phyloP scores from a whole-genome alignment of 257 asterid genomes.

The Lavandula angustifolia region DNA sequence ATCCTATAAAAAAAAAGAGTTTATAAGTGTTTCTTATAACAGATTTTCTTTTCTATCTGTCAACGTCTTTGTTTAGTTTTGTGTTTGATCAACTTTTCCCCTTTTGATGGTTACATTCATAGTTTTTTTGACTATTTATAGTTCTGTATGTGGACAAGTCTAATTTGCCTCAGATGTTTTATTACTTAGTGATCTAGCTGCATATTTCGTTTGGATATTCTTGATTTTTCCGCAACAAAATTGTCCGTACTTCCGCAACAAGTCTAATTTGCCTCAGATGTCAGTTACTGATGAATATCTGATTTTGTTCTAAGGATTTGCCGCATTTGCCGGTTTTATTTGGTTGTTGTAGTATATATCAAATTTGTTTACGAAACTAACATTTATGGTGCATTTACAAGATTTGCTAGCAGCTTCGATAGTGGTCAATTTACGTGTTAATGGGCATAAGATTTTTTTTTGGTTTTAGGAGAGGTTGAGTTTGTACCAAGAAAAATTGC shows the following conservation, averaged over 20 bases:
- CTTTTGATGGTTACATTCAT: not conserved
- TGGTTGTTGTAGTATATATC: not conserved
- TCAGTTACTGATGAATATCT: not conserved
- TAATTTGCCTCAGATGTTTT: conserved; percentile 13
- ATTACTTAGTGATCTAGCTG: not conserved
- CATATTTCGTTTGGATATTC: conserved; percentile 5
- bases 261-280: too few relatives aligned
- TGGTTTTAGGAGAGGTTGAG: conserved; percentile 73
- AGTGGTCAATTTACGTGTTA: conserved; percentile 21
- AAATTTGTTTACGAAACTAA: not conserved
- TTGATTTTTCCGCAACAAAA: not conserved
- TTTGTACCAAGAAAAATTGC: conserved; percentile 79
- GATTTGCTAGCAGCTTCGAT: not conserved
- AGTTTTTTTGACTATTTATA: not conserved
- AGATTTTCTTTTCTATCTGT: not conserved
- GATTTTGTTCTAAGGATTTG: not conserved
- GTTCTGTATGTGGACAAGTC: conserved; percentile 12
- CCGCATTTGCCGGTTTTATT: not conserved
- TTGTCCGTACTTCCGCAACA: not conserved
- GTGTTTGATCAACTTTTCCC: conserved; percentile 4
- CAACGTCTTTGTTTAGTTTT: not conserved
- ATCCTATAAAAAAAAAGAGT: conserved; percentile 69
- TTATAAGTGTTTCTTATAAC: conserved; percentile 45
- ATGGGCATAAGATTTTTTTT: not conserved
- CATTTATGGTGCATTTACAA: conserved; percentile 16